Conservation (phyloP, 352 stramenopile species). For the Pythium utonaiense region DNA sequence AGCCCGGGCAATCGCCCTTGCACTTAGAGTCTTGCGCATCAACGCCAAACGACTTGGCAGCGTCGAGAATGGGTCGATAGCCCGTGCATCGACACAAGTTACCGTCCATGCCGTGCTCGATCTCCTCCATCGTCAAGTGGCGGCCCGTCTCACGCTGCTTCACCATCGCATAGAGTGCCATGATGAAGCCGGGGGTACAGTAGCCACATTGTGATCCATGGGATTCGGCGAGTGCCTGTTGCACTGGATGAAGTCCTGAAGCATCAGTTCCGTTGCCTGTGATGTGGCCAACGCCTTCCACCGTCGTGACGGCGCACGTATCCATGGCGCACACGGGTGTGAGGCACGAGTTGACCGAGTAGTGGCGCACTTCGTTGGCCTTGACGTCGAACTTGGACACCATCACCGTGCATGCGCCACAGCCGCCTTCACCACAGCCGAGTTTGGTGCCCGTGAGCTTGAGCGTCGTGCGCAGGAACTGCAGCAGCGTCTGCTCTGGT, state of each 20-base stretch:
- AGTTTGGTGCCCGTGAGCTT: constrained; percentile 83
- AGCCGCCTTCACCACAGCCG: constrained; percentile 94
- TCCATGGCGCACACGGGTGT: constrained; percentile 81
- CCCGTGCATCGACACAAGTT: constrained; percentile 96
- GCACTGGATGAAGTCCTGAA: constrained; percentile 71
- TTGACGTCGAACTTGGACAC: constrained; percentile 66
- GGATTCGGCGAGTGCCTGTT: constrained; percentile 87
- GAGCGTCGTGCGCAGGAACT: constrained; percentile 75
- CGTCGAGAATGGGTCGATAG: constrained; percentile 81
- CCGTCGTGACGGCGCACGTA: constrained; percentile 80
- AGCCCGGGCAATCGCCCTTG: constrained; percentile 61
- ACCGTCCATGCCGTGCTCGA: constrained; percentile 94
- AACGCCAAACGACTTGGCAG: constrained; percentile 81
- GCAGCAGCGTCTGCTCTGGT: constrained; percentile 77
- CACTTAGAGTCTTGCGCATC: constrained; percentile 58
- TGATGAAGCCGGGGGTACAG: constrained; percentile 88
- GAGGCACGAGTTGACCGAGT: constrained; percentile 88
- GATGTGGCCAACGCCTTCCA: constrained; percentile 69
- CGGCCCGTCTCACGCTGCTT: constrained; percentile 68
- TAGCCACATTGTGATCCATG: constrained; percentile 95
- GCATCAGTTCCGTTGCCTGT: constrained; percentile 26
- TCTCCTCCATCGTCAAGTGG: constrained; percentile 77
- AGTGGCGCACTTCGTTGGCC: constrained; percentile 45
- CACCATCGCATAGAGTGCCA: constrained; percentile 81
- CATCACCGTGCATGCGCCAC: constrained; percentile 95